Conservation (phyloP, 2,329 filamentous ascomycete species). For the Claviceps sp. region DNA sequence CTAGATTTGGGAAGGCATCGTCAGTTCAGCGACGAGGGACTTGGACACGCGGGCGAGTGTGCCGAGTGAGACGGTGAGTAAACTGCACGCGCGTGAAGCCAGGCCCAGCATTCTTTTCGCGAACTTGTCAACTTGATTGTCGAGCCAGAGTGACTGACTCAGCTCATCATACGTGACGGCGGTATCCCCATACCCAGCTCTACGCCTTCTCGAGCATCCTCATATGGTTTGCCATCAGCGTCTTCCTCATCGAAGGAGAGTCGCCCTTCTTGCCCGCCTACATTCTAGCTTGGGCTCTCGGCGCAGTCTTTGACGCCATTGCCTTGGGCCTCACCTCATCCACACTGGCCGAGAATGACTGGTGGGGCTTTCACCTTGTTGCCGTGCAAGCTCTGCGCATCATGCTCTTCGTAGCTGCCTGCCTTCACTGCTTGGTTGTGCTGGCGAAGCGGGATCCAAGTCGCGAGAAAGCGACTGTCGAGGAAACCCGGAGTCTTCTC, state of each 20-base stretch:
- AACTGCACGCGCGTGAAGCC: background rate
- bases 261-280: constrained; percentile 7
- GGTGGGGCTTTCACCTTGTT: constrained; percentile 1
- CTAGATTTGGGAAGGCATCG: constrained; percentile 1
- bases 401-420: background rate
- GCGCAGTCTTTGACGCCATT: constrained; percentile 2
- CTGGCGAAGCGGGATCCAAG: background rate
- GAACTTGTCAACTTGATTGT: too few relatives aligned
- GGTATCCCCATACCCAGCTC: background rate
- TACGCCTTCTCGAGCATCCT: constrained; percentile 5
- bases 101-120: too few relatives aligned
- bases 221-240: constrained; percentile 5
- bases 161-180: background rate
- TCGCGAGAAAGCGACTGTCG: background rate
- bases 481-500: constrained; percentile 3
- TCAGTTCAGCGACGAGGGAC: background rate
- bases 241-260: constrained; percentile 4
- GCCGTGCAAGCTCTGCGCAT: background rate
- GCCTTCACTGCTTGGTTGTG: background rate
- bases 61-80: constrained; percentile 1
- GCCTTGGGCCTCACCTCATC: background rate
- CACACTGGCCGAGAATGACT: background rate
- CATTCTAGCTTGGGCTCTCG: constrained; percentile 3
- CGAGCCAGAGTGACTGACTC: background rate
- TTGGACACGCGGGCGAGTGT: background rate